Evolutionary conservation across 805 yeast genomes (phyloP), one percentile per base, ranked within the genome.

Genomic region (Hanseniaspora vineae): DNA sequence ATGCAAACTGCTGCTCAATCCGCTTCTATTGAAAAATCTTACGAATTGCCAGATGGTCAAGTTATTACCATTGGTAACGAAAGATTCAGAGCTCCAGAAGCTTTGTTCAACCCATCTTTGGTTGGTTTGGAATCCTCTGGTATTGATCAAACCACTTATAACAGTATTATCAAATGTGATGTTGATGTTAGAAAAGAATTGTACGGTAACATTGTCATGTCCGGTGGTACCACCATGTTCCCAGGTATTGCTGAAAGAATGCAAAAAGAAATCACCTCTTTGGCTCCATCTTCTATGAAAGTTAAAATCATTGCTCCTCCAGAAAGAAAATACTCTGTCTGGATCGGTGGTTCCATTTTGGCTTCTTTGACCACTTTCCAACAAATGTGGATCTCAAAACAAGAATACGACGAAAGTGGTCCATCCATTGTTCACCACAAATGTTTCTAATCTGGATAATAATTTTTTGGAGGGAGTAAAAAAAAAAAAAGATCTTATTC

Each of bases 311-410:
- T 84, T 69, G 98, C 98, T 69, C 96, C 97, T 60, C 97, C 97
- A 60, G 98, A 92, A 76, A 84, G 98, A 76, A 92, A 92, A 76
- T 92, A 85, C 84, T 85, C 96, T 65, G 96, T 89, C 76, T 92
- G 98, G 98, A 92, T 92, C 59, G 98, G 98, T 81, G 98, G 98
- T 77, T 92, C 97, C 62, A 92, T 92, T 67, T 82, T 92, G 73
- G 96, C 98, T 59, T 88, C 97, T 52, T 82, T 92, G 71, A 86
- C 96, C 55, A 92, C 98, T 71, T 92, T 92, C 97, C 97, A 92
- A 81, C 97, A 92, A 77, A 90, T 92, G 97, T 92, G 98, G 98
- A 88, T 92, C 85, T 89, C 97, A 69, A 92, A 92, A 82, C 97
- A 92, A 79, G 98, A 92, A 80, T 92, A 92, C 84, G 98, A 92